Conservation (phyloP, 768 basidiomycete genomes). For the Russula abietina region DNA sequence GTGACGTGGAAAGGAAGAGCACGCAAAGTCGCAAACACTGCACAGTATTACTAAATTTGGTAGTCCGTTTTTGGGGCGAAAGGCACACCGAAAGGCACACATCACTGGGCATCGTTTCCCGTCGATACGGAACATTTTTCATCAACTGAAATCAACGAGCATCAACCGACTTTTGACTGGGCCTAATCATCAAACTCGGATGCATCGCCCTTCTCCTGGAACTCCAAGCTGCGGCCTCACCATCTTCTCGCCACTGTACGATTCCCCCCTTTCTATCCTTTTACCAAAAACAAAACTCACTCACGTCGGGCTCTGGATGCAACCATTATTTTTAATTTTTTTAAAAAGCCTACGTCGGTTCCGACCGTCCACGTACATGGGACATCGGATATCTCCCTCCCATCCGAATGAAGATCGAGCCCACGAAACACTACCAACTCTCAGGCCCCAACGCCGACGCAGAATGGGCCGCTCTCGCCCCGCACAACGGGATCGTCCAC, state of each 20-base stretch:
- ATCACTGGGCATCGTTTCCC: too few relatives aligned
- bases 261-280: not conserved
- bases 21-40: too few relatives aligned
- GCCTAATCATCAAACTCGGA: not conserved
- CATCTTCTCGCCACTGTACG: not conserved
- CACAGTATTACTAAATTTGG: too few relatives aligned
- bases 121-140: too few relatives aligned
- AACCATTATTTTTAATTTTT: not conserved
- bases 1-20: too few relatives aligned
- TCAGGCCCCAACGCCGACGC: slow-evolving; percentile 6
- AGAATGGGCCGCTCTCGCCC: slow-evolving; percentile 29
- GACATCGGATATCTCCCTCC: slow-evolving; percentile 3
- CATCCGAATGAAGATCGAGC: slow-evolving; percentile 7
- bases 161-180: too few relatives aligned
- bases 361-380: slow-evolving; percentile 7
- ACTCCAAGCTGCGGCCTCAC: not conserved
- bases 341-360: not conserved
- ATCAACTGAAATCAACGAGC: too few relatives aligned
- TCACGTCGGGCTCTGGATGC: not conserved
- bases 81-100: too few relatives aligned
- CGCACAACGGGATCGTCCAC: slow-evolving; percentile 28
- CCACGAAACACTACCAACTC: slow-evolving; percentile 13
- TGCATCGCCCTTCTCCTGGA: not conserved
- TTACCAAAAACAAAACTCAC: not conserved
- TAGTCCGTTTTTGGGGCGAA: too few relatives aligned